Evolutionary conservation across 371 early-diverging fungal species (phyloP).

Genomic region (Mortierella sp.): DNA sequence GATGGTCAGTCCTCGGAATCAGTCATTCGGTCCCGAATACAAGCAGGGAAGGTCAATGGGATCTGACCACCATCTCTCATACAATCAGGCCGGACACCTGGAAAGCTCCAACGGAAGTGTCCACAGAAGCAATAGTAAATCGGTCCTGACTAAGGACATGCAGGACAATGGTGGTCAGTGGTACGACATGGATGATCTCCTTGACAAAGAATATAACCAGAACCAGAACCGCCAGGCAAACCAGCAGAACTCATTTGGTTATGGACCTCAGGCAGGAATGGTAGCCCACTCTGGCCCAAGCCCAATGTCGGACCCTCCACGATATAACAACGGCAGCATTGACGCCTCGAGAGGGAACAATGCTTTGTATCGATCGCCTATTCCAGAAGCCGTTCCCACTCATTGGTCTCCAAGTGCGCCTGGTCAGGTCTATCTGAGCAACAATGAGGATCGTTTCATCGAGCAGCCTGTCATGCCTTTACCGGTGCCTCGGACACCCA

Average conservation of each 20-base stretch:
- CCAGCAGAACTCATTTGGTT: constrained; percentile 19
- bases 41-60: constrained; percentile 26
- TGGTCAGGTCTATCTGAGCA: constrained; percentile 7
- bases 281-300: constrained; percentile 14
- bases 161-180: constrained; percentile 15
- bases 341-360: no score
- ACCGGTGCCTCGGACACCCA: constrained; percentile 35
- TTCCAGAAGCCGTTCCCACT: constrained; percentile 9
- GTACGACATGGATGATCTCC: constrained; percentile 45
- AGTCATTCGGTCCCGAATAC: constrained; percentile 5
- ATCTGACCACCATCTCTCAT: constrained; percentile 6
- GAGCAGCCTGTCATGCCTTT: constrained; percentile 36
- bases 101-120: not conserved
- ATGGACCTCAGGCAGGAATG: constrained; percentile 14
- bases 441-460: constrained; percentile 15
- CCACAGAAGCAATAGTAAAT: not conserved
- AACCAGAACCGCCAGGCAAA: not conserved
- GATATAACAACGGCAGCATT: not conserved
- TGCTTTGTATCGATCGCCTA: constrained; percentile 18
- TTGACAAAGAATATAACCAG: constrained; percentile 38
- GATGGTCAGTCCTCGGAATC: constrained; percentile 4
- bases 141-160: constrained; percentile 2
- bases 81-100: not conserved
- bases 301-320: constrained; percentile 25
- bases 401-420: constrained; percentile 39